A percentile compares a stretch with the other conserved stretches of the same genome.
These are phyloP conservation scores for Effrenium voratum DNA, from an alignment of 73 alveolate genomes.

Conservation along the genomic window DNA sequence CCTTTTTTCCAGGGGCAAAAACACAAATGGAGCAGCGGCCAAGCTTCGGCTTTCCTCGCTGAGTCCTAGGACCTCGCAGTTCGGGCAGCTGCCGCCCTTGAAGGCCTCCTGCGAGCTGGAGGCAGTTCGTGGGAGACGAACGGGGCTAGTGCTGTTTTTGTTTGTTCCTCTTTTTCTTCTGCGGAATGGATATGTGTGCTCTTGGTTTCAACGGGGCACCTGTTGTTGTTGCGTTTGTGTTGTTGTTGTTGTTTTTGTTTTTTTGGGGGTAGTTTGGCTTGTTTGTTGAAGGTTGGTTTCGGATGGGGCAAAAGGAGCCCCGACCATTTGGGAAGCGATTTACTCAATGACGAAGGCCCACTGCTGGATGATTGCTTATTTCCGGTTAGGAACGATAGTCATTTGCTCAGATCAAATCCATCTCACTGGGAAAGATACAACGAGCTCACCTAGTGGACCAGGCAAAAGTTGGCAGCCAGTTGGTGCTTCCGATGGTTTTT, in stretches of 20 bases:
- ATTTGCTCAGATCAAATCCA: no score
- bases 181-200: background rate
- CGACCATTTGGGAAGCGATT: background rate
- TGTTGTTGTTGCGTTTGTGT: no score
- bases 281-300: background rate
- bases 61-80: conserved; percentile 8
- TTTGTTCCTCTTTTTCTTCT: background rate
- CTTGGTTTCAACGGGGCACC: no score
- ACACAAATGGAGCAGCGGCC: no score
- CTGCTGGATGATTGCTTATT: background rate
- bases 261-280: background rate
- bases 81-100: background rate
- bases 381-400: no score
- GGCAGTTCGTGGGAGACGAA: background rate
- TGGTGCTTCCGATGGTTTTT: no score
- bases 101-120: conserved; percentile 48
- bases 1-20: no score
- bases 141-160: background rate
- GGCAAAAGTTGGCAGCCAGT: no score
- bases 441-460: no score
- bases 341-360: background rate
- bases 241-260: background rate
- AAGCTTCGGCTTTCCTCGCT: no score
- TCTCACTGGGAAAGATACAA: no score
- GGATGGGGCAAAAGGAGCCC: background rate